Base-by-base conservation (phyloP, 2,329 filamentous ascomycete genomes). In the Zymoseptoria tritici region DNA sequence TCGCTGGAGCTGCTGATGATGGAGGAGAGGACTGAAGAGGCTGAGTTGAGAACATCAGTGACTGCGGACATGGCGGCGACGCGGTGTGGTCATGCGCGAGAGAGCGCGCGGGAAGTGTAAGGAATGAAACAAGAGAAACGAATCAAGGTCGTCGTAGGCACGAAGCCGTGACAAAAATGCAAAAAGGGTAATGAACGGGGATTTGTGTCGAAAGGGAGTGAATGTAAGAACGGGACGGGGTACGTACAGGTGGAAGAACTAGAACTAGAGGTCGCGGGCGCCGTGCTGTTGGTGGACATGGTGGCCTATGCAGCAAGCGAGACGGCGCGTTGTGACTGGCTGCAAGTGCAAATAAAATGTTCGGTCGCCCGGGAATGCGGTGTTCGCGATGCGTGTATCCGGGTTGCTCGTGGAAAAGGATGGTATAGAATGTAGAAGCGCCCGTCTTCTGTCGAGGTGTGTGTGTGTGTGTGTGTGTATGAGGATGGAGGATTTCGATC, bases 21-120 rank as follows among this genome's bases (percentile, higher is more conserved):
- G 36, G 63, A 62, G 8, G 63, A 61, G 26, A 56, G 21, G 19
- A 63, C 54, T 6, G 60, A 62, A 7, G 62, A 62, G 49, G 58
- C 36, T 46, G 36, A 11, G 36, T 46, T 46, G 36, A n/a, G 36
- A 46, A 46, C 7, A n/a, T 46, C 36, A 46, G 36, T 46, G 26
- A 9, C 26, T n/a, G 36, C 36, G 13, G 36, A 46, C 36, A 46
- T 46, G 36, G 36, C 36, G 36, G 36, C 36, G 36, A 46, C 36
- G 36, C 36, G 36, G 36, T 16, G 36, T 46, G 36, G 13, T 46
- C 36, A 46, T 46, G 36, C 36, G 36, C 36, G 36, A 46, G 8
- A 29, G 36, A n/a, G 16, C 36, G 36, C 36, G 36, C 5, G 36
- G 36, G 36, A 46, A 46, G 13, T 4, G 36, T 5, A 46, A 46